Conservation (phyloP, 495 filamentous ascomycete species). For the Xylaria castorea region DNA sequence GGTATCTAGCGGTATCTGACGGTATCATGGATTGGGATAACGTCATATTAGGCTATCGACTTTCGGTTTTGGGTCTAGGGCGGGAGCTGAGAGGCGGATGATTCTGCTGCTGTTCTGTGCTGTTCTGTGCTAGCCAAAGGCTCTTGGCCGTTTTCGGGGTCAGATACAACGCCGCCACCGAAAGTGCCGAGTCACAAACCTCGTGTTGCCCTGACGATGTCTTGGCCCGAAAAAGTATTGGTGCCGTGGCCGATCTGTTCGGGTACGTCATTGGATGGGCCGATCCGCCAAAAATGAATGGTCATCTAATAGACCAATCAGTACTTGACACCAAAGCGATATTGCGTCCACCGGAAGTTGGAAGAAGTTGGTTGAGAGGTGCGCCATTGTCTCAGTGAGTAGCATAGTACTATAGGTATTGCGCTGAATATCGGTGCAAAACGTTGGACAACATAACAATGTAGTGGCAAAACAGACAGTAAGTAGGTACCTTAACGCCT, state of each 20-base stretch:
- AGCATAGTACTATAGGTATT: too few relatives aligned
- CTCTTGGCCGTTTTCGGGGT: constrained; percentile 9
- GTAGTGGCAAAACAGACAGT: too few relatives aligned
- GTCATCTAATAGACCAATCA: background rate
- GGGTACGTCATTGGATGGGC: constrained; percentile 22
- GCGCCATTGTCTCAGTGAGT: constrained; percentile 4
- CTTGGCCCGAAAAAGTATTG: constrained; percentile 25
- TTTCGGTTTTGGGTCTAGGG: constrained; percentile 35
- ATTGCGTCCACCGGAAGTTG: background rate
- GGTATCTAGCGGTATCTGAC: background rate
- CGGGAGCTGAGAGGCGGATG: constrained; percentile 13
- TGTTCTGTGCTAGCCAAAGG: constrained; percentile 11
- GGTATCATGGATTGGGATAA: constrained; percentile 31
- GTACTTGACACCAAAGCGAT: constrained; percentile 1
- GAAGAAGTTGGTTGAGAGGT: background rate
- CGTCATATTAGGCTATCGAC: constrained; percentile 39
- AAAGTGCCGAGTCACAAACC: constrained; percentile 38
- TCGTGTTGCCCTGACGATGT: constrained; percentile 42
- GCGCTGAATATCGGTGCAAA: background rate
- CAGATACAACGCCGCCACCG: constrained; percentile 33
- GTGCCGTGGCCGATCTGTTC: constrained; percentile 9
- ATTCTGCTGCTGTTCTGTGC: background rate
- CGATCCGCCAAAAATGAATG: background rate
- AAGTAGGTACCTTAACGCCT: too few relatives aligned
- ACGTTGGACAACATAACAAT: too few relatives aligned